Evolutionary conservation across 1,139 yeast genomes (phyloP), one percentile per base, ranked within the genome.

Genomic region (Saccharomyces hybrid): DNA sequence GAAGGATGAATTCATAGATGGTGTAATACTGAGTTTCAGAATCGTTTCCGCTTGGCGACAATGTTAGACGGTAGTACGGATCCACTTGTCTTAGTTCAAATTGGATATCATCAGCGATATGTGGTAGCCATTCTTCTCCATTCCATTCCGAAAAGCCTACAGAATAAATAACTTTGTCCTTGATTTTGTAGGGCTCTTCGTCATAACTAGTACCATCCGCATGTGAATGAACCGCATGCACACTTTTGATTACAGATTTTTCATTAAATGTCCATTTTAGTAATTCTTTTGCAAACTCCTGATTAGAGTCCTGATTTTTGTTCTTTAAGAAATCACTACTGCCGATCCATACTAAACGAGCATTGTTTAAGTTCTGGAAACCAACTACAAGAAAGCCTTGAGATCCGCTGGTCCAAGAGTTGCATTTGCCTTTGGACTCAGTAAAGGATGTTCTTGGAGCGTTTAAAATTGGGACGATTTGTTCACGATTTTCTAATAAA

Each of bases 51-150:
- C 73, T 69, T 23, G 79, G 74, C 42, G 68, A 59, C 67, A 86
- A 72, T 60, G 78, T 83, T 55, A 91, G 69, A 66, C 99, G 83
- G 69, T 90, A 90, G 75, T 91, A 93, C 51, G 99, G 99, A 70
- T 93, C 98, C 62, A 95, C 81, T 95, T 95, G 85, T 64, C 81
- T 83, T 70, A 91, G 83, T 61, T 90, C 90, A 57, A 95, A 74
- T 73, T 95, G 99, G 52, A 90, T 72, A 57, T 83, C 85, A 49
- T 74, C 72, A 7, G 79, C 69, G 32, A 68, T 61, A 66, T 70
- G 90, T 28, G 96, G 96, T 29, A 71, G 76, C 96, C 96, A 93
- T 56, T 74, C 63, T 20, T 66, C 61, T 25, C 80, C 80, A 55
- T 76, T 73, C 80, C 85, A 85, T 67, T 85, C 81, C 47, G 88